These are phyloP conservation scores for Xylaria sp. DNA, from an alignment of 2,329 filamentous ascomycete species.

Conservation along the genomic window DNA sequence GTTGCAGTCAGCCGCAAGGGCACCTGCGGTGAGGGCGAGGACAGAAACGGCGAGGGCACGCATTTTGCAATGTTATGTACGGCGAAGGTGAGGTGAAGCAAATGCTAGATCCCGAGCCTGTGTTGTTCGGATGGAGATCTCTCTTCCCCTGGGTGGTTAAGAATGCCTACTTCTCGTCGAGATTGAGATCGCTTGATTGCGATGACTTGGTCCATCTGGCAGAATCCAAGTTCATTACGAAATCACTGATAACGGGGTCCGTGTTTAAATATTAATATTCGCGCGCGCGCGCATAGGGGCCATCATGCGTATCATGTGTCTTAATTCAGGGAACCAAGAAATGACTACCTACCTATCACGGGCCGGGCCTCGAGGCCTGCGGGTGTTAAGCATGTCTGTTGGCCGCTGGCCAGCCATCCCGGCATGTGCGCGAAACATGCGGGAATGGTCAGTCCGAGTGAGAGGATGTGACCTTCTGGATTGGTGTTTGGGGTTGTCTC, in stretches of 20 bases:
- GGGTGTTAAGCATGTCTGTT: not conserved
- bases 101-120: not conserved
- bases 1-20: constrained; percentile 52
- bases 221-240: no score
- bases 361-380: not conserved
- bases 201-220: no score
- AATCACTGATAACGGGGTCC: not conserved
- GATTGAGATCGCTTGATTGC: not conserved
- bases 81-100: not conserved
- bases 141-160: not conserved
- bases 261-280: not conserved
- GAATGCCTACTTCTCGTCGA: not conserved
- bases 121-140: not conserved
- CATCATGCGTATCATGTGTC: not conserved
- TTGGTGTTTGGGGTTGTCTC: constrained; percentile 11
- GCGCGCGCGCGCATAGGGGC: not conserved
- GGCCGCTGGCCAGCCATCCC: not conserved
- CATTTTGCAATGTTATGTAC: constrained; percentile 20
- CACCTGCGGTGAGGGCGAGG: constrained; percentile 27
- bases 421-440: constrained; percentile 18
- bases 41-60: constrained; percentile 16
- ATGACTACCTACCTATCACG: not conserved
- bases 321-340: not conserved
- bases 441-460: constrained; percentile 15
- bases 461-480: constrained; percentile 20